phyloP scores from a whole-genome alignment of 148 eudicot genomes.

The Rhododendron ferrugineum region DNA sequence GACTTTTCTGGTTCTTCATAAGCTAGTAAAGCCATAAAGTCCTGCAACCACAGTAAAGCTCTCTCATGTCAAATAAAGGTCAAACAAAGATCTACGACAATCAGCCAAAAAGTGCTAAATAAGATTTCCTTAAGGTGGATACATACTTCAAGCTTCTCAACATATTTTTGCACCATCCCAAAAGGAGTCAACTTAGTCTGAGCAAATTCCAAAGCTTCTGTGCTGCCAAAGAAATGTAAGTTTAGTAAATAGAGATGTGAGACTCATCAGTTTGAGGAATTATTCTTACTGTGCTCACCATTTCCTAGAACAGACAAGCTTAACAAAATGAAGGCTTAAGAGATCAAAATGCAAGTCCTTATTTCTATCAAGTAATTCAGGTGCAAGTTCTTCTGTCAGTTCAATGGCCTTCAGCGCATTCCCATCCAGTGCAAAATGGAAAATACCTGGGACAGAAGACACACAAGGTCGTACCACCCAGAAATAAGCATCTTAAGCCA shows the following conservation, averaged over 20 bases:
- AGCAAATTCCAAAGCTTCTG: conserved; percentile 88
- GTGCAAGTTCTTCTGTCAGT: conserved; percentile 71
- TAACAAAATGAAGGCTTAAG: conserved; percentile 79
- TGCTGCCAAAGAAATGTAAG: conserved; percentile 44
- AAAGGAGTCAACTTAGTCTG: conserved; percentile 65
- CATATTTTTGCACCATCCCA: conserved; percentile 57
- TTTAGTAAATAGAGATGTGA: conserved; percentile 16
- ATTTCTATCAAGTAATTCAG: conserved; percentile 63
- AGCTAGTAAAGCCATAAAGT: conserved; percentile 81
- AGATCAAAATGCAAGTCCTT: conserved; percentile 79
- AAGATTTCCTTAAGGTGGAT: background rate
- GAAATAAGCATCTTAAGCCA: background rate
- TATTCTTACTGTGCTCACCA: conserved; percentile 38
- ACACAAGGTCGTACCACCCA: background rate
- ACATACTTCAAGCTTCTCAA: conserved; percentile 74
- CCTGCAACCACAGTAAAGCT: conserved; percentile 35
- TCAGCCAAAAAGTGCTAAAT: background rate
- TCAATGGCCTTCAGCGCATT: conserved; percentile 75
- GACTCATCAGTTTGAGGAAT: background rate
- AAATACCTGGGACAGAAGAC: conserved; percentile 54
- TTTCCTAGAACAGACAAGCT: conserved; percentile 64
- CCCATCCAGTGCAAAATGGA: conserved; percentile 53
- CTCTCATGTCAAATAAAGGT: background rate
- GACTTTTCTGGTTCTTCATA: conserved; percentile 90
- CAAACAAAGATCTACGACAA: background rate